These are phyloP conservation scores for Candida montana DNA, from an alignment of 805 yeast species.

Conservation along the genomic window DNA sequence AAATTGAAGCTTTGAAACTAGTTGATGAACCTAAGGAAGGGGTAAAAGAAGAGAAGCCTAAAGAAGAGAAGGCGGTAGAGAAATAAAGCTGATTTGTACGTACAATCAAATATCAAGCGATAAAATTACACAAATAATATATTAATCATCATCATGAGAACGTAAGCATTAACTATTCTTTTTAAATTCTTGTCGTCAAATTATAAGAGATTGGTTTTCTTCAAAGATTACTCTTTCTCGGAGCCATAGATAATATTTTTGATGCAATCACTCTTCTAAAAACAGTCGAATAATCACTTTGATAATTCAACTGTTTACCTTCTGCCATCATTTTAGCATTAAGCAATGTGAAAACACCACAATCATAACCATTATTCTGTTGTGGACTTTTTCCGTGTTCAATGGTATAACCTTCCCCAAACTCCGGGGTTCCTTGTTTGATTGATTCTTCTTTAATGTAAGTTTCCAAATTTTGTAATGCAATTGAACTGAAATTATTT, in stretches of 20 bases:
- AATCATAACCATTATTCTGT: conserved; percentile 86
- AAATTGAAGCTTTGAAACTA: conserved; percentile 5
- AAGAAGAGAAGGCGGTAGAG: background rate
- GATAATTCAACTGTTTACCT: conserved; percentile 44
- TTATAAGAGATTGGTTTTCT: too few species aligned
- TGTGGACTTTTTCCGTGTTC: conserved; percentile 57
- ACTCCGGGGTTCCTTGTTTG: conserved; percentile 31
- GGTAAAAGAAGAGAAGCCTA: background rate
- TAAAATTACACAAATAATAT: too few species aligned
- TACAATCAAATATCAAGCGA: too few species aligned
- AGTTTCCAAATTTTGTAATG: conserved; percentile 44
- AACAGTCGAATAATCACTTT: conserved; percentile 62
- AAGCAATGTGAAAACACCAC: conserved; percentile 91
- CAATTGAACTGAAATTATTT: conserved; percentile 32
- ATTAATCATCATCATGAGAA: too few species aligned
- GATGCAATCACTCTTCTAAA: conserved; percentile 47
- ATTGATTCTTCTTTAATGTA: conserved; percentile 69
- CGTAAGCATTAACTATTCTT: too few species aligned
- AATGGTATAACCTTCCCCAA: conserved; percentile 30
- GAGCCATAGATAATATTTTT: conserved; percentile 13
- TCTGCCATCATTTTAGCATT: conserved; percentile 60
- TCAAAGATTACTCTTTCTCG: conserved; percentile 1
- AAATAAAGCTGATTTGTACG: too few species aligned
- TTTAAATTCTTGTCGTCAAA: too few species aligned
- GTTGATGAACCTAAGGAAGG: background rate